These are phyloP conservation scores for Azolla pinnata DNA, from an alignment of 75 land plant genomes.

Conservation along the genomic window DNA sequence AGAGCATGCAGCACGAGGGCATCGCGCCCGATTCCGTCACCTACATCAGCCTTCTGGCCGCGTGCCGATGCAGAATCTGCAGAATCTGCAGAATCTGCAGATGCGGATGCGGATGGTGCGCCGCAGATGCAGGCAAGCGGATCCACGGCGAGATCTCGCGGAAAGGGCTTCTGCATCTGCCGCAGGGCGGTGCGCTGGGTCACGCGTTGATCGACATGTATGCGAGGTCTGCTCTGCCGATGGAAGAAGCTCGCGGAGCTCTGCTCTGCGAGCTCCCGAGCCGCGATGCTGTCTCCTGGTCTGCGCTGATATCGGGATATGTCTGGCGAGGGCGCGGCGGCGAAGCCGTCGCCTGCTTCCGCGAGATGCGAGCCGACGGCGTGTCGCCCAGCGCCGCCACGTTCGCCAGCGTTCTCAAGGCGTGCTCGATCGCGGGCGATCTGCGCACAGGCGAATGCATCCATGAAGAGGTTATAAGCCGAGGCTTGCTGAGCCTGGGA, in stretches of 20 bases:
- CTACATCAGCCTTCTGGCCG: too few species aligned
- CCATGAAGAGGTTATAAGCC: conserved; percentile 15
- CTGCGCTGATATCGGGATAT: conserved; percentile 27
- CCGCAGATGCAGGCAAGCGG: too few species aligned
- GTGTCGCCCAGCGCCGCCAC: conserved; percentile 24
- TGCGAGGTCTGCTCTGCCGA: conserved; percentile 7
- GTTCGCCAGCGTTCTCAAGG: conserved; percentile 10
- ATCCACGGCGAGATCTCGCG: conserved; percentile 17
- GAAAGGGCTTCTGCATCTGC: conserved; percentile 3
- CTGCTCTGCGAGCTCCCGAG: conserved; percentile 13
- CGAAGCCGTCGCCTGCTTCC: conserved; percentile 21
- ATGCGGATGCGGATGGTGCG: too few species aligned
- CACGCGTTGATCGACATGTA: conserved; percentile 19
- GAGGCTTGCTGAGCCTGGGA: conserved; percentile 7
- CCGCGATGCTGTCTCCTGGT: conserved; percentile 28
- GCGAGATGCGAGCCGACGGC: conserved; percentile 20
- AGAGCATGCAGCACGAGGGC: too few species aligned
- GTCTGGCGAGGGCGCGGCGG: conserved; percentile 11
- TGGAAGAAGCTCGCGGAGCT: conserved; percentile 9
- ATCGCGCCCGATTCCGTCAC: too few species aligned
- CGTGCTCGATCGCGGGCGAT: conserved; percentile 20
- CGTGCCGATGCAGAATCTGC: too few species aligned
- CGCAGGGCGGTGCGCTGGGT: conserved; percentile 8
- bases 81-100: too few species aligned
- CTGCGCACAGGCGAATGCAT: conserved; percentile 20